Conservation (phyloP, 2,329 filamentous ascomycete species). For the Cladorrhinum sp. region DNA sequence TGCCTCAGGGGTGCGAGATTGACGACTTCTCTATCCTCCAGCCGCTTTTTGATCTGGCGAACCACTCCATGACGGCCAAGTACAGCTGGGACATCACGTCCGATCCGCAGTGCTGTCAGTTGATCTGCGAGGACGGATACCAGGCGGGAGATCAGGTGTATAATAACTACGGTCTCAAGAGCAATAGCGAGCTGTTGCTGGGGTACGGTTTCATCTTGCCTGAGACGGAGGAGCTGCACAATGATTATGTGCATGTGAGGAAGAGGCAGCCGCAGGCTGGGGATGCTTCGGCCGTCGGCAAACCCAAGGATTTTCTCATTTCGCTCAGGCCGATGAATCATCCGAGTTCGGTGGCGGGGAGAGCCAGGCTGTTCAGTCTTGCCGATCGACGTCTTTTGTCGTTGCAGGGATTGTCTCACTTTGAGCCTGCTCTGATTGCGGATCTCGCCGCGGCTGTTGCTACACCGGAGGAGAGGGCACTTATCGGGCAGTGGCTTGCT, state of each 20-base stretch:
- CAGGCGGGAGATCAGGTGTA: conserved; percentile 54
- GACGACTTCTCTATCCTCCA: conserved; percentile 67
- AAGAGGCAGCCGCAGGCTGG: conserved; percentile 36
- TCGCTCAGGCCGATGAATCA: conserved; percentile 49
- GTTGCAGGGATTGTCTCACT: conserved; percentile 42
- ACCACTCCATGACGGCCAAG: conserved; percentile 61
- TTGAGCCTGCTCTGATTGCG: conserved; percentile 53
- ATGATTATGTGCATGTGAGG: conserved; percentile 58
- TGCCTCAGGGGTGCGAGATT: conserved; percentile 38
- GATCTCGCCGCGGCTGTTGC: conserved; percentile 38
- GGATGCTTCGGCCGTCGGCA: conserved; percentile 19
- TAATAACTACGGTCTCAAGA: conserved; percentile 73
- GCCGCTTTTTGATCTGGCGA: conserved; percentile 69
- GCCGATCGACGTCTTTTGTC: conserved; percentile 32
- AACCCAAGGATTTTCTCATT: conserved; percentile 47
- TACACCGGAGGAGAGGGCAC: conserved; percentile 27
- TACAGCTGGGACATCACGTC: conserved; percentile 57
- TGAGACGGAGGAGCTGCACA: conserved; percentile 48
- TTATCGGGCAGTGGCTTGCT: conserved; percentile 12
- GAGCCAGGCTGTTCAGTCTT: conserved; percentile 37
- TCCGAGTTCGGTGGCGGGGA: conserved; percentile 46
- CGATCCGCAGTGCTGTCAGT: conserved; percentile 37
- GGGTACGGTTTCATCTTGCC: conserved; percentile 62
- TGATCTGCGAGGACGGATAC: conserved; percentile 44
- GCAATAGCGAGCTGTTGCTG: conserved; percentile 67